These are phyloP conservation scores for Amylostereum areolatum DNA, from an alignment of 1,284 basidiomycete species.

Conservation along the genomic window DNA sequence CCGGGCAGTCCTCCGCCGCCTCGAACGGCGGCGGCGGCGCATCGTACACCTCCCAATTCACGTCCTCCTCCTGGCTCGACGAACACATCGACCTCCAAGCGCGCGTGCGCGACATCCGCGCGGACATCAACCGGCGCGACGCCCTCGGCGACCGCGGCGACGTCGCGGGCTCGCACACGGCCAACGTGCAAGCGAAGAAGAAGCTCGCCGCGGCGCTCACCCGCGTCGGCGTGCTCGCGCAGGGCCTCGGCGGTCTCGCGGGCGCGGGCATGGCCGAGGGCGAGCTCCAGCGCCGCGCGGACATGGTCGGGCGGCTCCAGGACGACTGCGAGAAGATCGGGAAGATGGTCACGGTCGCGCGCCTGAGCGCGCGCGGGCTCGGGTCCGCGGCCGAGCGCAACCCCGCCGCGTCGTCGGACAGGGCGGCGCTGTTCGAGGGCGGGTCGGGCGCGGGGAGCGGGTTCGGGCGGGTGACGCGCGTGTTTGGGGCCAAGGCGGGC, in stretches of 20 bases:
- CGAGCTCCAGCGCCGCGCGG: conserved; percentile 76
- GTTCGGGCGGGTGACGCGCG: conserved; percentile 54
- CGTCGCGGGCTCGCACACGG: conserved; percentile 66
- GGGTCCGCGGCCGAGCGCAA: conserved; percentile 31
- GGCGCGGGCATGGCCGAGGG: conserved; percentile 74
- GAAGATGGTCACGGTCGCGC: conserved; percentile 69
- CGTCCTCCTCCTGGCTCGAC: conserved; percentile 77
- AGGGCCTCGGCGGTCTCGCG: conserved; percentile 61
- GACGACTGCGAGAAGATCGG: conserved; percentile 83
- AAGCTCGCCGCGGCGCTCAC: conserved; percentile 71
- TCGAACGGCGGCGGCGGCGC: conserved; percentile 20
- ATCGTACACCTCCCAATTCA: conserved; percentile 43
- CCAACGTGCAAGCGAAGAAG: conserved; percentile 81
- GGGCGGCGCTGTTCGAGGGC: conserved; percentile 53
- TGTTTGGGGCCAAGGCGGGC: conserved; percentile 61
- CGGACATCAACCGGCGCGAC: conserved; percentile 83
- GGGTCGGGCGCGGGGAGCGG: conserved; percentile 19
- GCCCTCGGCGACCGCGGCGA: conserved; percentile 74
- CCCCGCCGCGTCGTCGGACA: conserved; percentile 50
- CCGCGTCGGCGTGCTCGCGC: conserved; percentile 65
- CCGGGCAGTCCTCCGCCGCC: too few relatives aligned
- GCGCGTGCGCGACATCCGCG: conserved; percentile 74
- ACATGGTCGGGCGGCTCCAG: conserved; percentile 77
- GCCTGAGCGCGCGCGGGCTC: conserved; percentile 43
- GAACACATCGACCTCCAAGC: conserved; percentile 74